phyloP scores from a whole-genome alignment of 768 basidiomycete genomes.

The Solioccasus polychromus region DNA sequence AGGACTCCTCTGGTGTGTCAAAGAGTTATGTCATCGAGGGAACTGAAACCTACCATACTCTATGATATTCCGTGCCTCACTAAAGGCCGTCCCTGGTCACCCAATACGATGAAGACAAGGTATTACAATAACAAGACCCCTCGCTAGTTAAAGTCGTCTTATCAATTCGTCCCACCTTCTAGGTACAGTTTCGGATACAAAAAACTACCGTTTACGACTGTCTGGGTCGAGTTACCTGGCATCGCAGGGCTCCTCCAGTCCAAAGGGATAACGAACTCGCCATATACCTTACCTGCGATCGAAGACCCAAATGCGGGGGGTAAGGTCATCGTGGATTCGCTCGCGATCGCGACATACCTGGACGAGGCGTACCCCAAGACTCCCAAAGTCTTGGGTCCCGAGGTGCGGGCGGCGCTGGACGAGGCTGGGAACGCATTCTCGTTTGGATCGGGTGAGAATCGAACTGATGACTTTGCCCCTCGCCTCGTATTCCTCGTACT shows the following conservation, averaged over 20 bases:
- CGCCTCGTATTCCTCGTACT: slow-evolving; percentile 24
- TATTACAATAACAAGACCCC: too few species aligned
- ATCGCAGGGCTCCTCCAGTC: slow-evolving; percentile 34
- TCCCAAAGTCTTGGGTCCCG: slow-evolving; percentile 36
- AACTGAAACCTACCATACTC: slow-evolving; percentile 27
- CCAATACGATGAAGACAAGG: slow-evolving; percentile 19
- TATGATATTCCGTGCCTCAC: slow-evolving; percentile 35
- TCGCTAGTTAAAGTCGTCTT: too few species aligned
- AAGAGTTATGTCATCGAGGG: slow-evolving; percentile 6
- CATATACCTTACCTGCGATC: slow-evolving; percentile 49
- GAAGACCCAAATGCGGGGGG: slow-evolving; percentile 42
- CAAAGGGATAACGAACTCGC: slow-evolving; percentile 22
- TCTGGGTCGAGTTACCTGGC: slow-evolving; percentile 38
- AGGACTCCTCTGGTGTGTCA: too few species aligned
- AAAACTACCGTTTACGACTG: slow-evolving; percentile 9
- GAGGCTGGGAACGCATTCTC: slow-evolving; percentile 24
- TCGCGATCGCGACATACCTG: slow-evolving; percentile 47
- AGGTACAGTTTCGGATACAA: slow-evolving; percentile 19
- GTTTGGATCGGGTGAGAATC: slow-evolving; percentile 1
- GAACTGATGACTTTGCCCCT: background rate
- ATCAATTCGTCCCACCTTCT: background rate
- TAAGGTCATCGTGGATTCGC: slow-evolving; percentile 40
- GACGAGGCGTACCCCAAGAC: slow-evolving; percentile 47
- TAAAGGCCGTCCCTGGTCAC: slow-evolving; percentile 34
- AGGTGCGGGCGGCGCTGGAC: slow-evolving; percentile 32